phyloP scores from a whole-genome alignment of 805 yeast species.

The Naumovozyma baii region DNA sequence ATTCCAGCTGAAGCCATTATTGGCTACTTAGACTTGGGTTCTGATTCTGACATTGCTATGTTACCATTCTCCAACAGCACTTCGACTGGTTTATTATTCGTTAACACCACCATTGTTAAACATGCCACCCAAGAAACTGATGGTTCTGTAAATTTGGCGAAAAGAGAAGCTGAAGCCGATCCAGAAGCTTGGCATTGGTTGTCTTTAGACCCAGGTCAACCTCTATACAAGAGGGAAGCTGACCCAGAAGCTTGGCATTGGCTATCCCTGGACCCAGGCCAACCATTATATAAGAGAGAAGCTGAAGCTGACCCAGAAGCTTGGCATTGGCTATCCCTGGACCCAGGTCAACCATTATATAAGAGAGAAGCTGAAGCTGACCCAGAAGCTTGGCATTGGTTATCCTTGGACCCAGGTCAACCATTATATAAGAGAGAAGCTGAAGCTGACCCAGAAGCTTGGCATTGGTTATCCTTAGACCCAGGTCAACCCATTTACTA shows the following conservation, averaged over 20 bases:
- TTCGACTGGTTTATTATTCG: conserved; percentile 22
- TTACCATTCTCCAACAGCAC: conserved; percentile 25
- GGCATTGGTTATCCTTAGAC: conserved; percentile 19
- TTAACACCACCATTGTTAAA: conserved; percentile 26
- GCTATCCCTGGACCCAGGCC: conserved; percentile 19
- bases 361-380: conserved; percentile 19
- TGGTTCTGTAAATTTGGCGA: conserved; percentile 7
- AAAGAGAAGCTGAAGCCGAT: conserved; percentile 28
- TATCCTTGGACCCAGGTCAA: conserved; percentile 15
- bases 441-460: conserved; percentile 14
- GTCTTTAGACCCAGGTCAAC: conserved; percentile 17
- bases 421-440: conserved; percentile 24
- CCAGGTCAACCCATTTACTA: conserved; percentile 23
- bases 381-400: conserved; percentile 18
- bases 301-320: conserved; percentile 24
- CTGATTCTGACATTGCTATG: conserved; percentile 20
- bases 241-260: conserved; percentile 22
- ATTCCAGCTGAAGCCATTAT: conserved; percentile 28
- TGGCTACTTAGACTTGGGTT: conserved; percentile 24
- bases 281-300: conserved; percentile 24
- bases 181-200: conserved; percentile 28
- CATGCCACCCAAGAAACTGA: conserved; percentile 12
- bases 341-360: conserved; percentile 23
- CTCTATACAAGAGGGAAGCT: conserved; percentile 24
- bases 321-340: conserved; percentile 23